Base-by-base conservation (phyloP, 2,329 filamentous ascomycete species). In the Claviceps africana region DNA sequence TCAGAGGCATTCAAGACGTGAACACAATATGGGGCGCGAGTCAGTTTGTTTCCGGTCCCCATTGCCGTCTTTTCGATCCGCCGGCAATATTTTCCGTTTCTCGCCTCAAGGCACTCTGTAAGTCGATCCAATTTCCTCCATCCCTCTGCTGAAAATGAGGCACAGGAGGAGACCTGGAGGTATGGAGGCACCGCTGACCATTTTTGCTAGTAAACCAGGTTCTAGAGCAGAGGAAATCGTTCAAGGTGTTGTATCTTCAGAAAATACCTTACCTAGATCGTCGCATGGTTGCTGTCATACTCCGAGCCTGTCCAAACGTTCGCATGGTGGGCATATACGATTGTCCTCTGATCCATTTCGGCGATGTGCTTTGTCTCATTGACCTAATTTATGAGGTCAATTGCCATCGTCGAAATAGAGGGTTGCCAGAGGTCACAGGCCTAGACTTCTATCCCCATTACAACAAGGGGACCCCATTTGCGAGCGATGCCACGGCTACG, bases 371-470 rank as follows among this genome's bases (percentile, higher is more conserved):
- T 1, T 59, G 56, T 11, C 51, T 70, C 0, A 56, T 70, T 1
- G 66, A 70, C 49, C 53, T 69, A 2, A 66, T 70, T 21, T 51
- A 63, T 33, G 66, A 70, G 44, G 56, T 70, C 44, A 70, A 70
- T 44, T 7, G 37, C 13, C 43, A 56, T 2, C 61, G 67, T 0
- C 51, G 50, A 4, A 22, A 50, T 2, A 13, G 49, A 2, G 35
- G 31, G 0, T 25, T 54, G 3, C 52, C 62, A 0, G 25, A 45
- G 0, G 62, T 70, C 21, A 39, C 54, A 3, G 55, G 54, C 0
- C 56, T 70, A 1, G 67, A 70, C 28, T 68, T 69, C 40, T 64
- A 59, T n/a, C 67, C 67, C 0, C 42, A 57, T 1, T 70, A 61
- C 42, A 57, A 70, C 40, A 28, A 51, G 0, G 65, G 67, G 0